These are phyloP conservation scores for Hypomontagnella monticulosa DNA, from an alignment of 495 filamentous ascomycete genomes.

Conservation along the genomic window DNA sequence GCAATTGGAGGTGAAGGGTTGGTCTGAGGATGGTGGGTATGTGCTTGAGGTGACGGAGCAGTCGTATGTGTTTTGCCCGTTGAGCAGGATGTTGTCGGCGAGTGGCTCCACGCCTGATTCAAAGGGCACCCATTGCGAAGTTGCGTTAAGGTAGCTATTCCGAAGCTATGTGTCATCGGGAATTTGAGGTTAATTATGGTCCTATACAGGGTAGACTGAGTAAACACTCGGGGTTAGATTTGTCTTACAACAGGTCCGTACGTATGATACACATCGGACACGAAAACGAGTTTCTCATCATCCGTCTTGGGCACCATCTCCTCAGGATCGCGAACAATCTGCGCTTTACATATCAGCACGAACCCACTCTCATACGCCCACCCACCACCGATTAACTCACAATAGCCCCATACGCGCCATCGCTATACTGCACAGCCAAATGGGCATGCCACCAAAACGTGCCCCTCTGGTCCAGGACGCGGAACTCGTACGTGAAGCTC, in stretches of 20 bases:
- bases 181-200: not conserved
- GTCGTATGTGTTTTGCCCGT: slow-evolving; percentile 51
- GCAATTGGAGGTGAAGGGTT: slow-evolving; percentile 15
- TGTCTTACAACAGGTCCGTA: slow-evolving; percentile 38
- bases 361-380: not conserved
- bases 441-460: slow-evolving; percentile 49
- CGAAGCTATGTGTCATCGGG: slow-evolving; percentile 22
- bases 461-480: slow-evolving; percentile 39
- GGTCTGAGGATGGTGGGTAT: slow-evolving; percentile 20
- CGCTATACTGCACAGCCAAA: slow-evolving; percentile 39
- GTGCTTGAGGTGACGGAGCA: slow-evolving; percentile 44
- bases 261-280: slow-evolving; percentile 46
- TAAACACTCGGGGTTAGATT: not conserved
- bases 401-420: slow-evolving; percentile 45
- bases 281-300: slow-evolving; percentile 43
- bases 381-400: slow-evolving; percentile 8
- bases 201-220: not conserved
- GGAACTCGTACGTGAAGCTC: slow-evolving; percentile 48
- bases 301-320: slow-evolving; percentile 42
- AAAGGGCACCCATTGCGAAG: slow-evolving; percentile 43
- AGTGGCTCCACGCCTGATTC: slow-evolving; percentile 47
- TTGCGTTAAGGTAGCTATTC: slow-evolving; percentile 43
- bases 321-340: slow-evolving; percentile 43
- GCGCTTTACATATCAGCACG: not conserved
- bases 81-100: slow-evolving; percentile 48